These are phyloP conservation scores for thale cress (Arabidopsis thaliana) DNA, from an alignment of 345 rosid genomes.

Conservation along the genomic window DNA sequence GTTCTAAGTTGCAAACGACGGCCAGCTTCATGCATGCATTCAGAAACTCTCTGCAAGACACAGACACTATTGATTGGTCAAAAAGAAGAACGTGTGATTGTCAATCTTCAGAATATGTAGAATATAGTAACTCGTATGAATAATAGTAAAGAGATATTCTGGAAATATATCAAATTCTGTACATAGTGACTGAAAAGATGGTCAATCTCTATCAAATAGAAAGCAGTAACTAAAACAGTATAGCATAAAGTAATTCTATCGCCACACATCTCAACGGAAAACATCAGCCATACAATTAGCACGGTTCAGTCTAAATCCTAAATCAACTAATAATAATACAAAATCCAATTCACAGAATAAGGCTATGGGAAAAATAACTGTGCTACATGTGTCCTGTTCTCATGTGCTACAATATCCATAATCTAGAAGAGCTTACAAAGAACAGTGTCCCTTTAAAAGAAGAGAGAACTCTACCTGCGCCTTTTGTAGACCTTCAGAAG, in stretches of 20 bases:
- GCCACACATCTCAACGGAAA: conserved; percentile 6
- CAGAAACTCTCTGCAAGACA: conserved; percentile 76
- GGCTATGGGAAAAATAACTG: conserved; percentile 9
- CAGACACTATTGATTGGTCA: conserved; percentile 7
- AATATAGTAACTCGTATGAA: background rate
- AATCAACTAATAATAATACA: conserved; percentile 12
- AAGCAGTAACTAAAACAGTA: conserved; percentile 25
- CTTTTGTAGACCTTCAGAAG: conserved; percentile 91
- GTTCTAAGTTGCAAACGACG: conserved; percentile 58
- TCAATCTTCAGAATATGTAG: conserved; percentile 16
- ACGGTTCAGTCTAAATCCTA: conserved; percentile 25
- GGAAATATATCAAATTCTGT: conserved; percentile 9
- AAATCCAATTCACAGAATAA: conserved; percentile 4
- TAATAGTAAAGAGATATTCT: conserved; percentile 15
- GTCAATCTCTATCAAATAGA: conserved; percentile 24
- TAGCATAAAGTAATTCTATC: conserved; percentile 10
- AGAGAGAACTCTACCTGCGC: conserved; percentile 69
- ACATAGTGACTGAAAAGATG: conserved; percentile 4
- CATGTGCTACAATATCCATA: conserved; percentile 24
- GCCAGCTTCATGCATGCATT: conserved; percentile 61
- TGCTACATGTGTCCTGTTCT: conserved; percentile 7
- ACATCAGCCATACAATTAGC: conserved; percentile 21
- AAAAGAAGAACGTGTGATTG: background rate
- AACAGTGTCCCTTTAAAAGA: conserved; percentile 11
- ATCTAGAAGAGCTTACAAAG: conserved; percentile 30